Evolutionary conservation across 1,139 yeast species (phyloP), one percentile per base, ranked within the genome.

Genomic region (Yamadazyma jaroonii): DNA sequence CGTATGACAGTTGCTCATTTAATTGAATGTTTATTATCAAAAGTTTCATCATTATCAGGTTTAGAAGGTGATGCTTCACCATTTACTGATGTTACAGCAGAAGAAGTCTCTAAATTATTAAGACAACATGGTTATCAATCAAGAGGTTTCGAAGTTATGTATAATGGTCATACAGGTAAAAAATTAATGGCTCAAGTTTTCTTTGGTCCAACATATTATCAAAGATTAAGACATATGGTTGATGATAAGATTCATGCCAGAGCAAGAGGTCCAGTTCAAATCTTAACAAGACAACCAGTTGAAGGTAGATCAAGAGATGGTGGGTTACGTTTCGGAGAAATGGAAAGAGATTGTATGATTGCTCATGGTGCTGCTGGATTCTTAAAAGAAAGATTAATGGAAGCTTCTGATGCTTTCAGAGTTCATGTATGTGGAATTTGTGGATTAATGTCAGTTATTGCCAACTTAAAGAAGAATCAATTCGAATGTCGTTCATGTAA

Each of bases 281-380:
- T 92, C 40, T 74, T 92, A 62, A 92, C 99, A 6, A 84, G 98
- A 67, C 99, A 92, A 64, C 99, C 99, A 7, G 97, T 92, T 42
- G 99, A 94, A 67, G 99, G 99, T 81, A 82, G 98, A 68, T 90
- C 97, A 17, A 81, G 98, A 70, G 98, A 92, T 67, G 99, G 99
- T 79, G 99, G 99, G 52, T 74, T 92, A 62, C 89, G 99, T 67
- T 94, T 92, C 78, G 99, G 99, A 59, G 99, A 92, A 70, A 92
- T 92, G 99, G 99, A 92, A 68, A 88, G 98, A 74, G 98, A 94
- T 74, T 92, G 98, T 84, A 92, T 94, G 96, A 92, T 92, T 74
- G 98, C 98, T 4, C 97, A 92, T 62, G 98, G 98, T 61, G 97
- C 97, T 2, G 97, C 98, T 2, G 95, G 97, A 7, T 92, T 92